Base-by-base conservation (phyloP, 805 yeast genomes). In the Kodamaea jinghongensis region DNA sequence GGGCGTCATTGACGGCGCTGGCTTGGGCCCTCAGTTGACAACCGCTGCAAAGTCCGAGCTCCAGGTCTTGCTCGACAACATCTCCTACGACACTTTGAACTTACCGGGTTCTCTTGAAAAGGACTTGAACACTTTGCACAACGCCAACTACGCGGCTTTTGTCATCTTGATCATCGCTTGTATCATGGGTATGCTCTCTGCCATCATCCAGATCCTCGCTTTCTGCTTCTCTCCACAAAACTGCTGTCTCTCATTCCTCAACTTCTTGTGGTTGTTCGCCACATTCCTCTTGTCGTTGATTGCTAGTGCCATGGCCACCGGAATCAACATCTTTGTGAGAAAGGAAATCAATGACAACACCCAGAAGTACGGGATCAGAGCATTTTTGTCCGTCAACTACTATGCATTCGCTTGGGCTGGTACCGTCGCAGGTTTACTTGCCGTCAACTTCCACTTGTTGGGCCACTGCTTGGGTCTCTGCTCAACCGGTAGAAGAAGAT, bases 331-430 rank as follows among this genome's bases (percentile, higher is more conserved):
- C 4, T 68, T 69, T 40, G 68, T 81, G 44, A 61, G 72, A 43
- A 60, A 65, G 9, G 65, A 73, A 39, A 69, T 86, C 63, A 78
- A 82, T 50, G 61, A 76, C 25, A 62, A 65, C 25, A 60, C 61
- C 9, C 56, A 52, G 2, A 55, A 57, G 2, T 79, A 67, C 49
- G 95, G 95, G 11, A 70, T 82, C 34, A 56, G 60, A 28, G 75
- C 86, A 2, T 55, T 56, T 27, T 52, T 86, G 36, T 75, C 78
- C 25, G 61, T 64, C 13, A 59, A 63, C 36, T 82, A 74, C 48
- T 73, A 78, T 38, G 88, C 79, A 2, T 60, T 81, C 33, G 63
- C 78, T 6, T 86, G 91, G 93, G 78, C 78, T 10, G 71, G 81
- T 1, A 74, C 71, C 2, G 81, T 59, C 11, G 78, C 79, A 1